Conservation (phyloP, 768 basidiomycete genomes). For the Lenzites betulinus region DNA sequence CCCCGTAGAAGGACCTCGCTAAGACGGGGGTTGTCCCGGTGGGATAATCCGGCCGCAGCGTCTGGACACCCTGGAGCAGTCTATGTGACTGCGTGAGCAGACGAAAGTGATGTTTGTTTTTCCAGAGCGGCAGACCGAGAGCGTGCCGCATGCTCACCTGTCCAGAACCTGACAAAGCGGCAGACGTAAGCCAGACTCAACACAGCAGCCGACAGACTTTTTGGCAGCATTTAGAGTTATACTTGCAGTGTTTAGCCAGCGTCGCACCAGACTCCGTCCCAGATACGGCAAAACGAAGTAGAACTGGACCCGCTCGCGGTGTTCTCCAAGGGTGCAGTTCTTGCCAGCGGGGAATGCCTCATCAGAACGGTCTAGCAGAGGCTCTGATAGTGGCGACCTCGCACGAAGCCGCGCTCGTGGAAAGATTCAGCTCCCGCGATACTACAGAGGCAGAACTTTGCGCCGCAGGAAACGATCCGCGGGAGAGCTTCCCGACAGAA, state of each 20-base stretch:
- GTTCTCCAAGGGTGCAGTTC: too few species aligned
- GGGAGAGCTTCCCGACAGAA: background rate
- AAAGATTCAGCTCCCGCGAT: slow-evolving; percentile 17
- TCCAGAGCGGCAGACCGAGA: too few species aligned
- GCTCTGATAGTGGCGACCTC: background rate
- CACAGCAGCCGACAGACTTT: slow-evolving; percentile 15
- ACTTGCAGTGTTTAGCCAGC: background rate
- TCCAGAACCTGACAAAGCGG: background rate
- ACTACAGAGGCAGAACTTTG: slow-evolving; percentile 10
- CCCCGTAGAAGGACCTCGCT: background rate
- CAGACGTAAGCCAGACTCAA: background rate
- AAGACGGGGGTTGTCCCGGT: background rate
- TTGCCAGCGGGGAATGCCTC: background rate
- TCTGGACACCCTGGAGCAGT: too few species aligned
- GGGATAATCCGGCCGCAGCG: background rate
- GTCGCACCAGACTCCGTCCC: background rate
- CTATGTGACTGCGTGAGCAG: background rate
- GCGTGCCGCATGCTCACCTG: background rate
- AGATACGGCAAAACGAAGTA: background rate
- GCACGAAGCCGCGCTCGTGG: background rate
- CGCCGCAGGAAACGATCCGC: slow-evolving; percentile 9
- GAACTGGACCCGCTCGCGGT: background rate
- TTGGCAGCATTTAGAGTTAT: slow-evolving; percentile 11
- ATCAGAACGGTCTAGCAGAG: slow-evolving; percentile 2
- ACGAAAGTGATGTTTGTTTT: background rate